Percentiles rank a stretch among this genome's conserved stretches.
Conservation (phyloP, 1,284 basidiomycete genomes). For the Paramarasmius palmivorus region DNA sequence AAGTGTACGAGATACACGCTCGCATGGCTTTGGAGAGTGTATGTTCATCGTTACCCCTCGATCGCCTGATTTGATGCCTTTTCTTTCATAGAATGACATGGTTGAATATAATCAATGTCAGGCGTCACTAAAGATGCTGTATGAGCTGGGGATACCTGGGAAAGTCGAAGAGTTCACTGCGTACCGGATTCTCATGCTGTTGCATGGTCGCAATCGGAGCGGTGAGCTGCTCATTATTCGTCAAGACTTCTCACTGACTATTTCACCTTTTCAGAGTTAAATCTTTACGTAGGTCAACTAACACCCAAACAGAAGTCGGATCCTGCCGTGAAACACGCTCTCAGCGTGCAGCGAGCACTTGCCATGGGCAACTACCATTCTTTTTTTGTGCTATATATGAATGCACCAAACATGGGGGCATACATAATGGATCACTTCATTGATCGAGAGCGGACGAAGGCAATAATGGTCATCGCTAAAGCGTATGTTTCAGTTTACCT, state of each 20-base stretch:
- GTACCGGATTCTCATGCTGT: conserved; percentile 94
- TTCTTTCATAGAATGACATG: conserved; percentile 77
- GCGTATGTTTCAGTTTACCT: conserved; percentile 57
- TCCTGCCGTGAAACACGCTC: conserved; percentile 83
- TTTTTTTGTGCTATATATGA: conserved; percentile 84
- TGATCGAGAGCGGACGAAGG: conserved; percentile 86
- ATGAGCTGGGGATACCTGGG: conserved; percentile 90
- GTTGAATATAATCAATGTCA: conserved; percentile 99
- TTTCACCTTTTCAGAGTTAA: conserved; percentile 70
- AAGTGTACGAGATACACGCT: conserved; percentile 98
- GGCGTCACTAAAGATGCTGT: conserved; percentile 86
- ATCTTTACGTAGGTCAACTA: conserved; percentile 94
- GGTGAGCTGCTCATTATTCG: conserved; percentile 53
- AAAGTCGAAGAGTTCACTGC: conserved; percentile 95
- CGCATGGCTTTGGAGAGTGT: conserved; percentile 95
- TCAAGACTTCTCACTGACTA: conserved; percentile 13
- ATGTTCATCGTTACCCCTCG: conserved; percentile 29
- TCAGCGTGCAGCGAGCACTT: conserved; percentile 85
- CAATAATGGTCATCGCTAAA: conserved; percentile 88
- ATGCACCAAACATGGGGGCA: conserved; percentile 95
- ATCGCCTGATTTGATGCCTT: conserved; percentile 16
- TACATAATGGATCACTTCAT: conserved; percentile 99
- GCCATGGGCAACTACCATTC: conserved; percentile 93
- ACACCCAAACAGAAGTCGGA: conserved; percentile 85
- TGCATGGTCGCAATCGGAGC: conserved; percentile 92